phyloP scores from a whole-genome alignment of 1,139 yeast genomes.

The Lodderomyces orthopsilosis region DNA sequence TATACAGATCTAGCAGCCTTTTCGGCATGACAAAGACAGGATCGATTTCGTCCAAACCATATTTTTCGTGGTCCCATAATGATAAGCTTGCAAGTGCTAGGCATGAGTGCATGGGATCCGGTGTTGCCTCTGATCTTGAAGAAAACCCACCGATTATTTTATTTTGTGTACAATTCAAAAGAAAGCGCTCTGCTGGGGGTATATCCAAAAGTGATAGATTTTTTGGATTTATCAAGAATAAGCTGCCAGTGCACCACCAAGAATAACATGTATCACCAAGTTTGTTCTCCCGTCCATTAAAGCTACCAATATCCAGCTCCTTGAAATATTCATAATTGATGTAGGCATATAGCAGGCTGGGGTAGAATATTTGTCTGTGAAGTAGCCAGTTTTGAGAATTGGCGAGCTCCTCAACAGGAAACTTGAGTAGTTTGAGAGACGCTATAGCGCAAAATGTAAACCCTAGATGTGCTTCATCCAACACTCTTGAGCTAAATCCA shows the following conservation, averaged over 20 bases:
- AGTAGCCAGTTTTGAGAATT: conserved; percentile 55
- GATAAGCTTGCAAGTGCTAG: conserved; percentile 59
- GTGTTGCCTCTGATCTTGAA: conserved; percentile 57
- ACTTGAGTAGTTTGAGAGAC: conserved; percentile 48
- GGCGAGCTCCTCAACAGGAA: conserved; percentile 21
- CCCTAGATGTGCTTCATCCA: conserved; percentile 82
- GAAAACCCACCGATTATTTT: conserved; percentile 74
- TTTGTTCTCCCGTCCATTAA: conserved; percentile 86
- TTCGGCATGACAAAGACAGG: conserved; percentile 21
- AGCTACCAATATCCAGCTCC: conserved; percentile 64
- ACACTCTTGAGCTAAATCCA: conserved; percentile 46
- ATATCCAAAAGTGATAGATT: conserved; percentile 34
- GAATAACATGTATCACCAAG: conserved; percentile 87
- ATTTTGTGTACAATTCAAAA: conserved; percentile 64
- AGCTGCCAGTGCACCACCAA: conserved; percentile 78
- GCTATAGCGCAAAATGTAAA: conserved; percentile 84
- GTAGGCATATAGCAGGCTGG: conserved; percentile 20
- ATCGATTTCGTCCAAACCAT: conserved; percentile 22
- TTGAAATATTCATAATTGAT: conserved; percentile 36
- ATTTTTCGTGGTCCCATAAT: conserved; percentile 30
- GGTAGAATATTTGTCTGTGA: conserved; percentile 57
- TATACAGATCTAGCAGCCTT: neutral
- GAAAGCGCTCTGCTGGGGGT: conserved; percentile 38
- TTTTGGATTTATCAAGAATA: conserved; percentile 37
- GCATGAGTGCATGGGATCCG: conserved; percentile 72